A percentile compares a stretch with the other conserved stretches of the same genome.
Evolutionary conservation across 2,329 filamentous ascomycete species (phyloP).

Genomic region (Arthroderma sp.): DNA sequence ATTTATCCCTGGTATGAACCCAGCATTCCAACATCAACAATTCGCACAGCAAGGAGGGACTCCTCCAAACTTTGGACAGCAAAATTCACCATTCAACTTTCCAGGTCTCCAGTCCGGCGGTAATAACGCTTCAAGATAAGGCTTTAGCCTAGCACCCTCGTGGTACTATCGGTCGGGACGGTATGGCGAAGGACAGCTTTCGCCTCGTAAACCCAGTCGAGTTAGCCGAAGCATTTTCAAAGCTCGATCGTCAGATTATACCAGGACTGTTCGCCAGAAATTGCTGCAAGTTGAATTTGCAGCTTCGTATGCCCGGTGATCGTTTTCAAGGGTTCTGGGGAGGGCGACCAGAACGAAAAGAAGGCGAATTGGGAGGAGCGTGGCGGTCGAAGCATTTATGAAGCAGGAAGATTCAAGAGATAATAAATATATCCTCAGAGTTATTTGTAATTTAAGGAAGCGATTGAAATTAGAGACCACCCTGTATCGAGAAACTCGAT

Average conservation of each 20-base stretch:
- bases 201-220: not conserved
- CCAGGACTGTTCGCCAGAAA: too few species aligned
- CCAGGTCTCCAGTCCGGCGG: not conserved
- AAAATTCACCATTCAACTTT: conserved; percentile 16
- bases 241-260: too few species aligned
- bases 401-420: too few species aligned
- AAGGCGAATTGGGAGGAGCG: too few species aligned
- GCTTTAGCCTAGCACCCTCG: not conserved
- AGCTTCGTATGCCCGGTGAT: too few species aligned
- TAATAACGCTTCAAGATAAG: not conserved
- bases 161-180: not conserved
- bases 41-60: conserved; percentile 5
- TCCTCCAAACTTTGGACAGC: conserved; percentile 1
- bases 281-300: too few species aligned
- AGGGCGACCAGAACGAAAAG: too few species aligned
- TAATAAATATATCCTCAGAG: too few species aligned
- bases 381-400: too few species aligned
- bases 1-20: conserved; percentile 12
- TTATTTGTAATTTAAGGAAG: too few species aligned
- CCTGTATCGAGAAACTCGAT: conserved; percentile 86
- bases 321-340: too few species aligned
- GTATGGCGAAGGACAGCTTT: not conserved
- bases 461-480: conserved; percentile 50
- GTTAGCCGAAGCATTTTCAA: not conserved
- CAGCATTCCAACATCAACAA: conserved; percentile 3